These are phyloP conservation scores for Suillus subluteus DNA, from an alignment of 768 basidiomycete species.

Conservation along the genomic window DNA sequence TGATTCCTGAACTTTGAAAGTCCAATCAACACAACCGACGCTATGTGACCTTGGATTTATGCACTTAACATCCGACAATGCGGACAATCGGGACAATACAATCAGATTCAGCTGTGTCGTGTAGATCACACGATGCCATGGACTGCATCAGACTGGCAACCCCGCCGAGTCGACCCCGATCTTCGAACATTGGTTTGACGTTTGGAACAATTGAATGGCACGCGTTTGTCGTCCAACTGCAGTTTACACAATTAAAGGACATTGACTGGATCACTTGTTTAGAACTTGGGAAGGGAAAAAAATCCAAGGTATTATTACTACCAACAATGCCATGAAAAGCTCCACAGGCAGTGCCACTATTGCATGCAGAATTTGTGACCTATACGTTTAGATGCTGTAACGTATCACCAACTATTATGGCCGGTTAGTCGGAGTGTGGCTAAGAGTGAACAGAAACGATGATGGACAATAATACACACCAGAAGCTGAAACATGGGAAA, in stretches of 20 bases:
- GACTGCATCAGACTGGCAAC: background rate
- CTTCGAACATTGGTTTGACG: background rate
- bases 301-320: background rate
- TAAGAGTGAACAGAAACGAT: background rate
- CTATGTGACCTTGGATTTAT: background rate
- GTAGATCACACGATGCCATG: background rate
- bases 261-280: background rate
- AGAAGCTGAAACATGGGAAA: background rate
- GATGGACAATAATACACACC: slow-evolving; percentile 2
- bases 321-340: background rate
- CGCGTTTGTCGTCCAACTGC: background rate
- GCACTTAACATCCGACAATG: background rate
- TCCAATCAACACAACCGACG: background rate
- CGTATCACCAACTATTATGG: background rate
- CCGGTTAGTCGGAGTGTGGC: background rate
- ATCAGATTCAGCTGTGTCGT: background rate
- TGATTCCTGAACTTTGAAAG: background rate
- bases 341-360: background rate
- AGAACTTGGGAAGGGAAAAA: background rate
- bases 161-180: background rate
- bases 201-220: background rate
- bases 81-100: background rate
- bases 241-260: background rate
- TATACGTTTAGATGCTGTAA: background rate
- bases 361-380: background rate